These are phyloP conservation scores for Cadophora luteo-olivacea DNA, from an alignment of 2,329 filamentous ascomycete species.

Conservation along the genomic window DNA sequence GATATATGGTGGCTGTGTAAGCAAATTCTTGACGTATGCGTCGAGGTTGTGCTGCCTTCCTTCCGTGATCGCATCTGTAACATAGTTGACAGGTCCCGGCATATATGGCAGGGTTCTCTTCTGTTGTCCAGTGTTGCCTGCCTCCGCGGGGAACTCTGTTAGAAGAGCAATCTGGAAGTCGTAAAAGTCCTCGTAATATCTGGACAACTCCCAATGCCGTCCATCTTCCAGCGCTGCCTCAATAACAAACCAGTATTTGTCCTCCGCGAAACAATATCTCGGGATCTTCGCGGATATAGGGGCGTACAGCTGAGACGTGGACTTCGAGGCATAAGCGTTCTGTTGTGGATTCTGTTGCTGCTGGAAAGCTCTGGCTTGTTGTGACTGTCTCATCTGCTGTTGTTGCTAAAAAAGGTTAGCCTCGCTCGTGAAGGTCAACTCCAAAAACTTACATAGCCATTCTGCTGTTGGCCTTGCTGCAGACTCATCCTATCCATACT, in stretches of 20 bases:
- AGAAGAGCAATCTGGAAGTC: slow-evolving; percentile 97
- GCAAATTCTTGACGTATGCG: slow-evolving; percentile 91
- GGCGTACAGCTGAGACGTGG: slow-evolving; percentile 67
- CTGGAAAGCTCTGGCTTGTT: slow-evolving; percentile 33
- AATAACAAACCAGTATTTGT: slow-evolving; percentile 99
- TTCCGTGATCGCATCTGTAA: slow-evolving; percentile 97
- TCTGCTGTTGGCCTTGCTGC: slow-evolving; percentile 59
- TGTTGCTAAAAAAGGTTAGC: slow-evolving; percentile 23
- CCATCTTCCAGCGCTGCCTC: slow-evolving; percentile 91
- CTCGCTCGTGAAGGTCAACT: slow-evolving; percentile 9
- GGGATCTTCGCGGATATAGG: slow-evolving; percentile 87
- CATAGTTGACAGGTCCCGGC: slow-evolving; percentile 96
- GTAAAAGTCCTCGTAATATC: slow-evolving; percentile 98
- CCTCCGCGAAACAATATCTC: slow-evolving; percentile 92
- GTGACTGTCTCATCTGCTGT: slow-evolving; percentile 38
- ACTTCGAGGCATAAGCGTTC: slow-evolving; percentile 49
- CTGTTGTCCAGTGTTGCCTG: slow-evolving; percentile 81
- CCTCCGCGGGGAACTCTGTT: slow-evolving; percentile 89
- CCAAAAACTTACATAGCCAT: slow-evolving; percentile 53
- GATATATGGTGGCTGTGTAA: slow-evolving; percentile 85
- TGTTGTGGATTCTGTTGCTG: slow-evolving; percentile 41
- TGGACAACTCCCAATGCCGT: slow-evolving; percentile 87
- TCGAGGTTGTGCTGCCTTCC: slow-evolving; percentile 91
- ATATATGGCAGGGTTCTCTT: slow-evolving; percentile 92
- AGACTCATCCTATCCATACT: slow-evolving; percentile 83